Base-by-base conservation (phyloP, 305 asterid genomes). In the Nicotiana rustica region DNA sequence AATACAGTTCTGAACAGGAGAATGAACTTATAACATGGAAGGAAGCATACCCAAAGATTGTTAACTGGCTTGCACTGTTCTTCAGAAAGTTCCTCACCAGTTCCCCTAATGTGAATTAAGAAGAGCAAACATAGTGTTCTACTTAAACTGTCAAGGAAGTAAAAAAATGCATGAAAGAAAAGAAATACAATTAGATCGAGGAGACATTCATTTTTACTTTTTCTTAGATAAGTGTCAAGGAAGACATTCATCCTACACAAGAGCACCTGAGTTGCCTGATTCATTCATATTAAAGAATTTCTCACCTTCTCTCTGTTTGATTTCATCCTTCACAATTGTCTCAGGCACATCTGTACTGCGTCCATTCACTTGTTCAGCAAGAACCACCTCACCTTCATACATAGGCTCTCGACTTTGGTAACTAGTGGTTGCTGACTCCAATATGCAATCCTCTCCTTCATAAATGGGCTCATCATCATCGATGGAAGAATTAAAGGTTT, bases 361-460 rank as follows among this genome's bases (percentile, higher is more conserved):
- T 75, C 61, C 87, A 79, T 86, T 90, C 65, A 87, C 94, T 91
- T 90, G 97, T 86, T 90, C 93, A 15, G 98, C 93, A 82, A 96
- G 96, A 84, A 92, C 88, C 84, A 90, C 93, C 90, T 96, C 98
- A 44, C 99, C 99, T 86, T 96, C 99, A 90, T 96, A 94, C 80
- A 96, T 86, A 47, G 99, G 99, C 88, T 93, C 99, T 81, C 87
- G 86, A 77, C 86, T 89, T 86, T 90, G 92, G 87, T 85, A 85
- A 55, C 60, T 85, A 38, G 79, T 84, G 70, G 88, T 73, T 83
- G 86, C 85, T 47, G 97, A 89, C 86, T 91, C 97, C 89, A 94
- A 84, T 86, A 94, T 96, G 83, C 92, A 80, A 64, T 96, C 98
- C 88, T 94, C 98, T n/a, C 98, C 99, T 90, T 94, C 99, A 86